Evolutionary conservation across 1,284 basidiomycete genomes (phyloP), one percentile per base, ranked within the genome.

Genomic region (Uromyces viciae-fabae): DNA sequence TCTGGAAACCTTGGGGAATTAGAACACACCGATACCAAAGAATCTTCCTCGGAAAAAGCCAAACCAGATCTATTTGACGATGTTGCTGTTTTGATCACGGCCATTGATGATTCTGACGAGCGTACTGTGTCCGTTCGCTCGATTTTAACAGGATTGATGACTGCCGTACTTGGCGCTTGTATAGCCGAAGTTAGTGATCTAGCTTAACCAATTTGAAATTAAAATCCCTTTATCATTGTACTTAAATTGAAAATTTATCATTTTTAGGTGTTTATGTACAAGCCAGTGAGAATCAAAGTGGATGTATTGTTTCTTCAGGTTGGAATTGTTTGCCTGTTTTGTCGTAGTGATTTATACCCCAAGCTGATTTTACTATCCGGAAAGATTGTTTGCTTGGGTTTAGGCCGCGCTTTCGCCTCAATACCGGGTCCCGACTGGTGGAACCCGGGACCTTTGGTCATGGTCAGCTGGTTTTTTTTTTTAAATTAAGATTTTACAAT

Each of bases 401-500:
- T 79, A 19, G 76, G 66, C 15, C 33, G 40, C 31, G 9, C 60
- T 22, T 72, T 60, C 15, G 76, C 76, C 15, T 36, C 64, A 17
- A 79, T 79, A 38, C 76, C 76, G 25, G 76, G 66, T 22, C 76
- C 76, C 33, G 36, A 22, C 33, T 79, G 76, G 76, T 79, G 76
- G 76, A 79, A 79, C 40, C 76, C 76, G 31, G 66, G 66, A 28
- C 22, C 38, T 15, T 22, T 71, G 25, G 38, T n/a, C 28, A 69
- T 58, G 4, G 77, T 79, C 25, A 79, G 77, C 38, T 25, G n/a
- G n/a, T n/a, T n/a, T n/a, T n/a, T n/a, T n/a, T n/a, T n/a, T n/a
- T n/a, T n/a, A n/a, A n/a, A n/a, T n/a, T n/a, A n/a, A n/a, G n/a
- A n/a, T n/a, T n/a, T n/a, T 36, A 36, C 4, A 42, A 22, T 2